Percentiles rank a stretch among this genome's conserved stretches.
These are phyloP conservation scores for Coprinopsis sp. DNA, from an alignment of 768 basidiomycete genomes.

Conservation along the genomic window DNA sequence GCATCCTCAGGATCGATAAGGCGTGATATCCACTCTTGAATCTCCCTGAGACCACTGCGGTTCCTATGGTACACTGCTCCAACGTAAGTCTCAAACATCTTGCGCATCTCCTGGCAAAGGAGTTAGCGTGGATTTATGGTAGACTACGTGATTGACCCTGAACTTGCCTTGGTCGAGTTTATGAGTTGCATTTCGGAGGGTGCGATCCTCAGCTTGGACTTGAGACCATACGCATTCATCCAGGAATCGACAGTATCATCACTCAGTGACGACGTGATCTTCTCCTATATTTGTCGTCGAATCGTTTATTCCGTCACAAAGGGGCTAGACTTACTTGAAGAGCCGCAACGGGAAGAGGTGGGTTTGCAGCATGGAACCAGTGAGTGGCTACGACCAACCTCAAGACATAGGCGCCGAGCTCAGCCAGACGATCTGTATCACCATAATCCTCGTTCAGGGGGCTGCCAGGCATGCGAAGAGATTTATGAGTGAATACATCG, in stretches of 20 bases:
- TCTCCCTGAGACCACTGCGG: constrained; percentile 42
- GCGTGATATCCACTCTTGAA: constrained; percentile 56
- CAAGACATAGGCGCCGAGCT: constrained; percentile 51
- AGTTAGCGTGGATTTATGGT: not conserved
- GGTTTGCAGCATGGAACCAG: constrained; percentile 39
- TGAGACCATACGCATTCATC: constrained; percentile 48
- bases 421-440: constrained; percentile 54
- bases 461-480: constrained; percentile 26
- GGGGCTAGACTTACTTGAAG: constrained; percentile 36
- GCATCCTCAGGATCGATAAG: constrained; percentile 44
- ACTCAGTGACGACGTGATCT: constrained; percentile 28
- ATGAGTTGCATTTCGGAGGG: constrained; percentile 29
- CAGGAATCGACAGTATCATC: constrained; percentile 41
- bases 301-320: not conserved
- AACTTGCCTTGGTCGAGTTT: constrained; percentile 16
- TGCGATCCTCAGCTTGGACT: constrained; percentile 47
- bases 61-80: constrained; percentile 62
- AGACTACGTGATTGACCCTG: not conserved
- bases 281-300: constrained; percentile 17
- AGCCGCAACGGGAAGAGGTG: constrained; percentile 35
- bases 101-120: constrained; percentile 45
- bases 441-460: constrained; percentile 46
- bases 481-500: constrained; percentile 52
- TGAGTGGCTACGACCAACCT: constrained; percentile 48
- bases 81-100: constrained; percentile 56